These are phyloP conservation scores for Cyclocybe cylindracea DNA, from an alignment of 768 basidiomycete genomes.

Conservation along the genomic window DNA sequence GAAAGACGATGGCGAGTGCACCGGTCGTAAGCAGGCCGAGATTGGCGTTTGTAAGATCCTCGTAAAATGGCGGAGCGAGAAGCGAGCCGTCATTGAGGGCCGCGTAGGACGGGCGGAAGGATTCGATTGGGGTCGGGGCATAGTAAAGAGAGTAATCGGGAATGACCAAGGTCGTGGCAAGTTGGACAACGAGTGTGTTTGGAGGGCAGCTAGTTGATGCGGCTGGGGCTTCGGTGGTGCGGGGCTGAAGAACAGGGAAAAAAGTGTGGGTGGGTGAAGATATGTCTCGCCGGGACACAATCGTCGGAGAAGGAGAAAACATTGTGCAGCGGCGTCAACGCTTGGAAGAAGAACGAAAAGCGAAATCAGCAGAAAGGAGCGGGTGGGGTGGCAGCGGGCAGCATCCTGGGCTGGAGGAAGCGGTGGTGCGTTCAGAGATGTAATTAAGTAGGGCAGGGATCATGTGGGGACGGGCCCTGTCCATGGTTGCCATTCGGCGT, in stretches of 20 bases:
- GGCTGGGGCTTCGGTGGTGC: conserved; percentile 23
- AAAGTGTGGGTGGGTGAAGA: conserved; percentile 10
- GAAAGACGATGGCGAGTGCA: conserved; percentile 49
- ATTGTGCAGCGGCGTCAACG: conserved; percentile 7
- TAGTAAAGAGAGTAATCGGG: conserved; percentile 48
- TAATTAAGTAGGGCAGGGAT: conserved; percentile 1
- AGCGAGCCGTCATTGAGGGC: conserved; percentile 62
- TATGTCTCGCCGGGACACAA: neutral
- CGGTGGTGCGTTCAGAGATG: no score
- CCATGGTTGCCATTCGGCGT: neutral
- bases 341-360: neutral
- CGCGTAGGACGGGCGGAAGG: conserved; percentile 49
- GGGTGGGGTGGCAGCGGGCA: no score
- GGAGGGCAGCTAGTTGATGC: conserved; percentile 34
- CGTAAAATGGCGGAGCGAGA: conserved; percentile 44
- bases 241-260: conserved; percentile 28
- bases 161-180: conserved; percentile 51
- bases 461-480: conserved; percentile 7
- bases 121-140: conserved; percentile 33
- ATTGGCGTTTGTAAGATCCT: conserved; percentile 42
- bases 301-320: conserved; percentile 1
- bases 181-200: conserved; percentile 48
- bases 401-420: no score
- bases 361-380: neutral
- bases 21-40: conserved; percentile 49